Evolutionary conservation across 805 yeast species (phyloP), one percentile per base, ranked within the genome.

Genomic region (Pichia cabralensis): DNA sequence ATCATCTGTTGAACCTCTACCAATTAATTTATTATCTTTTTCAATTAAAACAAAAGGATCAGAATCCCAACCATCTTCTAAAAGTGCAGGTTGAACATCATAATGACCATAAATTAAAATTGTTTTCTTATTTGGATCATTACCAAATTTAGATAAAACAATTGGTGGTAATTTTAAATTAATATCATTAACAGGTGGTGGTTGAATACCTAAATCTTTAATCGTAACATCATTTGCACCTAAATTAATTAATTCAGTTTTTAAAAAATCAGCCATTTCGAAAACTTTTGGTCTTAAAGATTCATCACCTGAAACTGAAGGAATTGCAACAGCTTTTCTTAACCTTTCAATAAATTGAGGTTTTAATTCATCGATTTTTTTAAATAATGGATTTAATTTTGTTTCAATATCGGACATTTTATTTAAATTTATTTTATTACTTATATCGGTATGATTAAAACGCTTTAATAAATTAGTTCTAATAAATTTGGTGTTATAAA

Each of bases 1-100:
- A 57, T 92, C 99, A 56, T 92, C 99, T 27, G 96, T 82, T 15
- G 95, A 66, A 28, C 99, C 99, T 61, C 99, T 76, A 31, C 96
- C 98, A 50, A 72, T 75, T 51, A 92, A 65, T 43, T 80, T 69
- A 33, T 67, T 80, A 44, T 74, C 79, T 45, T 74, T 73, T 54
- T 77, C 83, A 42, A 71, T 69, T 52, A 92, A 63, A 36, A 62
- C 65, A 61, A 92, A 92, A 8, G 99, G 99, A 43, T 88, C 95
- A 28, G 92, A 73, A 50, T 69, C 65, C 99, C 99, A 92, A 26
- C 99, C 99, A 55, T 92, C 98, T 48, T 81, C 94, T 39, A 64
- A 46, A 21, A 71, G 62, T 13, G 99, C 99, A 9, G 99, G 99
- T 65, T 92, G 99, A 43, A 92, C 99, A 52, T 92, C 99, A 61